These are phyloP conservation scores for Tetrastigma voinierianum DNA, from an alignment of 164 flowering plant genomes.

Conservation along the genomic window DNA sequence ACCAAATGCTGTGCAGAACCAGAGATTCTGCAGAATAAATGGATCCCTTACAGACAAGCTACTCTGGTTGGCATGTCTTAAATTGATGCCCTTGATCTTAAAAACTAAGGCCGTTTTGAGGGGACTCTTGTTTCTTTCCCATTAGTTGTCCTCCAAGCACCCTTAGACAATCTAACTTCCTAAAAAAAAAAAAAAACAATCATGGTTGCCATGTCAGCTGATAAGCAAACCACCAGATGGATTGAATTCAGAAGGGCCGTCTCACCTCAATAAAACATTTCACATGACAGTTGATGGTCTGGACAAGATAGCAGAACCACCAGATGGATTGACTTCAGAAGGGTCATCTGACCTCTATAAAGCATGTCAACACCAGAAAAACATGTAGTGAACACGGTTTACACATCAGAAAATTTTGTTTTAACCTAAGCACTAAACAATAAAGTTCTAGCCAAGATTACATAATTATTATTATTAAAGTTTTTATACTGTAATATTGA, in stretches of 20 bases:
- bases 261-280: not conserved
- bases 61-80: no score
- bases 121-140: conserved; percentile 11
- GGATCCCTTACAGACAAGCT: not conserved
- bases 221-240: not conserved
- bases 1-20: no score
- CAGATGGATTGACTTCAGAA: no score
- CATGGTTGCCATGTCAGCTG: not conserved
- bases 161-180: conserved; percentile 18
- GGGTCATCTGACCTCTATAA: not conserved
- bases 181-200: no score
- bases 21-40: not conserved
- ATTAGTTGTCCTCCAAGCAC: conserved; percentile 27
- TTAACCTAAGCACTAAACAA: not conserved
- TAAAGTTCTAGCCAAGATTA: not conserved
- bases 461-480: no score
- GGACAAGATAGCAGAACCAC: no score
- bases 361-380: not conserved
- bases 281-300: no score
- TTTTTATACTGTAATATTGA: no score
- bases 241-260: not conserved
- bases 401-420: not conserved
- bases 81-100: not conserved
- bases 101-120: conserved; percentile 14
- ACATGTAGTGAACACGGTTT: not conserved